Conservation (phyloP, 73 alveolate species). For the Paramecium pentaurelia region DNA sequence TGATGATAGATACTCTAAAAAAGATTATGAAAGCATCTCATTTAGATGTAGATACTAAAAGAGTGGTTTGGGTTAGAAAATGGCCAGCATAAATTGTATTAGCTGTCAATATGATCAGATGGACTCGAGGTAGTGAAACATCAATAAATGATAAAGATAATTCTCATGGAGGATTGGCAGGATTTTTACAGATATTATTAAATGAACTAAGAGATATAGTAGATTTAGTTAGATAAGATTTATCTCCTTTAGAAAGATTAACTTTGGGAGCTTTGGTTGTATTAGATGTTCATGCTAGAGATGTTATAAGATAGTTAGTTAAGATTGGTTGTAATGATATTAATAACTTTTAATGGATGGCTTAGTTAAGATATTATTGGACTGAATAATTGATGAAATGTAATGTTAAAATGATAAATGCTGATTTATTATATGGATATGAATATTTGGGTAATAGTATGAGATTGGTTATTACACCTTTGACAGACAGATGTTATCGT, state of each 20-base stretch:
- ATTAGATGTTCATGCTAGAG: conserved; percentile 99
- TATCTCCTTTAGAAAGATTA: conserved; percentile 91
- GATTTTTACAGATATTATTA: conserved; percentile 69
- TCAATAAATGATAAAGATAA: conserved; percentile 77
- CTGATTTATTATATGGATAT: conserved; percentile 71
- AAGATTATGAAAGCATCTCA: conserved; percentile 75
- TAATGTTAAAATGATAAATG: conserved; percentile 53
- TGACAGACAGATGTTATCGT: conserved; percentile 99
- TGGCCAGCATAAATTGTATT: conserved; percentile 97
- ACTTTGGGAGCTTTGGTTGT: conserved; percentile 98
- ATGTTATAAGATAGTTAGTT: conserved; percentile 77
- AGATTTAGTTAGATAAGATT: conserved; percentile 95
- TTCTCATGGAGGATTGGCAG: conserved; percentile 81
- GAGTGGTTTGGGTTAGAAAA: conserved; percentile 94
- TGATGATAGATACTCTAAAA: conserved; percentile 88
- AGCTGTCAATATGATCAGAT: conserved; percentile 86
- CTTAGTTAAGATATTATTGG: conserved; percentile 98
- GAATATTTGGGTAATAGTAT: conserved; percentile 98
- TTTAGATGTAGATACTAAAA: conserved; percentile 72
- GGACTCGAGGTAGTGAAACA: conserved; percentile 82
- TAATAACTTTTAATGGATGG: conserved; percentile 98
- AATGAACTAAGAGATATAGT: conserved; percentile 93
- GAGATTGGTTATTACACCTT: conserved; percentile 97
- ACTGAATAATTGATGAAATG: conserved; percentile 71
- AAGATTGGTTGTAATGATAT: conserved; percentile 57